Evolutionary conservation across 345 rosid genomes (phyloP).

Genomic region (Citrus cavaleriei): DNA sequence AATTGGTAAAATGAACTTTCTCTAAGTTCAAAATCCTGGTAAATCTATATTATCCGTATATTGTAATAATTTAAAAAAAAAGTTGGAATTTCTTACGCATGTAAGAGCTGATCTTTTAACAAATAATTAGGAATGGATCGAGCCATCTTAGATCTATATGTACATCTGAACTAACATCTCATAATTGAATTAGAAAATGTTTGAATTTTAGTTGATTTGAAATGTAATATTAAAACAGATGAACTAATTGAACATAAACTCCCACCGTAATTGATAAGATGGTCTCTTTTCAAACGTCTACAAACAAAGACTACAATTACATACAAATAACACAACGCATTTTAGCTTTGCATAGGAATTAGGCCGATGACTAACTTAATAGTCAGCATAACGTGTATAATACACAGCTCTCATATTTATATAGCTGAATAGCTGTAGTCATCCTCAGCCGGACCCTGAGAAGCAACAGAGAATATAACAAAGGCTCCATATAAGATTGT

Average conservation of each 20-base stretch:
- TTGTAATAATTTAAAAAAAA: too few species aligned
- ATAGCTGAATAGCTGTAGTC: conserved; percentile 52
- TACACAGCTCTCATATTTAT: not conserved
- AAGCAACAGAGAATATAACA: conserved; percentile 52
- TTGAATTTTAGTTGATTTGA: too few species aligned
- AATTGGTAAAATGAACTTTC: too few species aligned
- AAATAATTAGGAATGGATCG: too few species aligned
- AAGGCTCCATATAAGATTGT: conserved; percentile 67
- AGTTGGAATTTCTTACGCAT: too few species aligned
- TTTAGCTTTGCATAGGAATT: not conserved
- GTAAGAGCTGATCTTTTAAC: too few species aligned
- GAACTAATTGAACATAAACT: not conserved
- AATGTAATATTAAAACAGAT: too few species aligned
- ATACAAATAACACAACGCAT: not conserved
- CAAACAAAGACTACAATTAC: not conserved
- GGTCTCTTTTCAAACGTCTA: not conserved
- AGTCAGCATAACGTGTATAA: not conserved
- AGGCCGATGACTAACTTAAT: not conserved
- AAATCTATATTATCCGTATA: too few species aligned
- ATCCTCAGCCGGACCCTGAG: conserved; percentile 40
- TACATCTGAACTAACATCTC: too few species aligned
- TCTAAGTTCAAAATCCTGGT: too few species aligned
- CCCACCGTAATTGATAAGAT: not conserved
- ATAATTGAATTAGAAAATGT: too few species aligned
- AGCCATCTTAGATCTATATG: too few species aligned